These are phyloP conservation scores for Suillus tomentosus DNA, from an alignment of 768 basidiomycete species.

Conservation along the genomic window DNA sequence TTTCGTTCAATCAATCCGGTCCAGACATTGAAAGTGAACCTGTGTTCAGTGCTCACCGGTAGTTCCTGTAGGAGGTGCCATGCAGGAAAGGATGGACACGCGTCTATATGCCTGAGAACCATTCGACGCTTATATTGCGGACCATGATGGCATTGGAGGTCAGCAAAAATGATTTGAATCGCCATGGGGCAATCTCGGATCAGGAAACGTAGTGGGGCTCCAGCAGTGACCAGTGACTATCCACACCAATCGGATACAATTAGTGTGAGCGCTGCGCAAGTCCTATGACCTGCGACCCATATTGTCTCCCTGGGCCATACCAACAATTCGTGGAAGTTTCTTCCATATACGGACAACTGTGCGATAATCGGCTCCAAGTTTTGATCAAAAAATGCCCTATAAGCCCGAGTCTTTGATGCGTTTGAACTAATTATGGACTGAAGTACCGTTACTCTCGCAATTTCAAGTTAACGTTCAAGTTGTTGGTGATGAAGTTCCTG, in stretches of 20 bases:
- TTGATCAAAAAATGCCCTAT: not conserved
- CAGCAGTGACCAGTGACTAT: not conserved
- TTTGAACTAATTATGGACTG: not conserved
- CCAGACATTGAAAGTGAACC: not conserved
- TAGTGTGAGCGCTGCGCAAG: conserved; percentile 10
- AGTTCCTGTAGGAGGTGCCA: conserved; percentile 42
- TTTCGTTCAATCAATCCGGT: not conserved
- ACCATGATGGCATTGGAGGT: not conserved
- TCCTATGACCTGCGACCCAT: conserved; percentile 8
- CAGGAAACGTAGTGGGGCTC: not conserved
- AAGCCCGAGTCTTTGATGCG: not conserved
- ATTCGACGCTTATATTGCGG: conserved; percentile 13
- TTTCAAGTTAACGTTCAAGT: not conserved
- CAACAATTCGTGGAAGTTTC: not conserved
- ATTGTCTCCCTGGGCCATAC: not conserved
- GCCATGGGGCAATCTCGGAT: not conserved
- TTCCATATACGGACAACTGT: not conserved
- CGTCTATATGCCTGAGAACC: not conserved
- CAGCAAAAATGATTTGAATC: not conserved
- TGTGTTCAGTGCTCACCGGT: conserved; percentile 36
- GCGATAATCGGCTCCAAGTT: not conserved
- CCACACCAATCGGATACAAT: conserved; percentile 9
- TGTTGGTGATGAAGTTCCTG: not conserved
- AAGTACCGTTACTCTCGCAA: not conserved
- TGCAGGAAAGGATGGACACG: conserved; percentile 19